phyloP scores from a whole-genome alignment of 2,329 filamentous ascomycete species.

The Beauveria pseudobassiana region DNA sequence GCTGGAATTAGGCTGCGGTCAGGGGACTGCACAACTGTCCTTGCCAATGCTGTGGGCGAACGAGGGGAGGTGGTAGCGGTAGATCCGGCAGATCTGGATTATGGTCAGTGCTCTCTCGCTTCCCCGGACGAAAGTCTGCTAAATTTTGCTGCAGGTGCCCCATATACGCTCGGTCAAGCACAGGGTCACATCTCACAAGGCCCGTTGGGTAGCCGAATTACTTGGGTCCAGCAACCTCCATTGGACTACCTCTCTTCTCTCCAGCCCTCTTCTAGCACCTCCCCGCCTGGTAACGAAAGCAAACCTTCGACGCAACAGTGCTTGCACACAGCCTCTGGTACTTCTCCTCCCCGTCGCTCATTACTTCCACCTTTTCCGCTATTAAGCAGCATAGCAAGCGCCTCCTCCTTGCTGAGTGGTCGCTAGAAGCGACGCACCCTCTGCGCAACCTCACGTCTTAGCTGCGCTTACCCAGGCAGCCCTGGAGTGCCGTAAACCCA shows the following conservation, averaged over 20 bases:
- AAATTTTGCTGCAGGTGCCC: conserved; percentile 10
- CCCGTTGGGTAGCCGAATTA: conserved; percentile 10
- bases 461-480: conserved; percentile 13
- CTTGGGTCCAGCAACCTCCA: not conserved
- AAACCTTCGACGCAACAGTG: conserved; percentile 11
- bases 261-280: not conserved
- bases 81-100: conserved; percentile 40
- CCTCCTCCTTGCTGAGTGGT: conserved; percentile 15
- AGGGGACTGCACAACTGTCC: conserved; percentile 43
- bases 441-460: conserved; percentile 13
- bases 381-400: conserved; percentile 14
- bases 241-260: not conserved
- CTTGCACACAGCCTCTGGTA: conserved; percentile 14
- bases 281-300: not conserved
- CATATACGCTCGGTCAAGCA: conserved; percentile 13
- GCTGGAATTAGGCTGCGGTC: conserved; percentile 49
- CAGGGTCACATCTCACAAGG: conserved; percentile 13
- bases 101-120: conserved; percentile 23
- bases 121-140: not conserved
- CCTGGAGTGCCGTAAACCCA: conserved; percentile 12
- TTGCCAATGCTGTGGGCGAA: conserved; percentile 36
- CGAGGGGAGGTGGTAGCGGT: conserved; percentile 36
- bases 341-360: conserved; percentile 12
- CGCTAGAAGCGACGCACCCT: conserved; percentile 7
- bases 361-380: conserved; percentile 12